Base-by-base conservation (phyloP, 108 stramenopile genomes). In the Cyclostephanos invisitatus region DNA sequence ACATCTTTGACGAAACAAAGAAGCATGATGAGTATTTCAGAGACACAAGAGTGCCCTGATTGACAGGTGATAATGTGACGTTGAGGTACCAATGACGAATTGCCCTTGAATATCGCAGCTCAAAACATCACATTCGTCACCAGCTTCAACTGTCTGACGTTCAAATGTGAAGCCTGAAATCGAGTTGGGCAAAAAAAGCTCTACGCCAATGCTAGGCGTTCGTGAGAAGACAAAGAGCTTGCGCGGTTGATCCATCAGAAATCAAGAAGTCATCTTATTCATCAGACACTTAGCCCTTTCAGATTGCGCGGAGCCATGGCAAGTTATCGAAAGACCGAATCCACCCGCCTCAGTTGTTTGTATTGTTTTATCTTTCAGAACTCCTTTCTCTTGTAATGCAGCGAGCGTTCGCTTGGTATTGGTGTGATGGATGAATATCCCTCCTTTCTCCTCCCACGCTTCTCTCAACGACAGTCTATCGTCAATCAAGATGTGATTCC, bases 401-500 rank as follows among this genome's bases (percentile, higher is more conserved):
- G 38, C 29, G 1, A 82, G 48, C 5, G 81, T 75, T 47, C 37
- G 28, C 25, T 68, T 64, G 36, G 81, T 50, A 72, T 61, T 73
- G 9, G 65, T 87, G 58, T 85, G 85, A 73, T 93, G 92, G 15
- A 93, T 75, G 71, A 93, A 93, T n/a, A 88, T 83, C 15, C 92
- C 92, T 7, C 92, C 92, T 12, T 78, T 77, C 10, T 50, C 74
- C 67, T 81, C 86, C 92, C 92, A 93, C 10, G 64, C 73, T 12
- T 75, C 70, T 38, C 67, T 70, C 15, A 87, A 55, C 28, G 69
- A 70, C 21, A 77, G 46, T 10, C 92, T 82, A 71, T 91, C 90
- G 73, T 91, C 92, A 75, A 91, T 93, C 46, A 91, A 75, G 7
- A 93, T 78, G 64, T 71, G 74, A 73, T 80, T 77, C 36, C 73